Base-by-base conservation (phyloP, 164 flowering plant species). In the Macadamia integrifolia region DNA sequence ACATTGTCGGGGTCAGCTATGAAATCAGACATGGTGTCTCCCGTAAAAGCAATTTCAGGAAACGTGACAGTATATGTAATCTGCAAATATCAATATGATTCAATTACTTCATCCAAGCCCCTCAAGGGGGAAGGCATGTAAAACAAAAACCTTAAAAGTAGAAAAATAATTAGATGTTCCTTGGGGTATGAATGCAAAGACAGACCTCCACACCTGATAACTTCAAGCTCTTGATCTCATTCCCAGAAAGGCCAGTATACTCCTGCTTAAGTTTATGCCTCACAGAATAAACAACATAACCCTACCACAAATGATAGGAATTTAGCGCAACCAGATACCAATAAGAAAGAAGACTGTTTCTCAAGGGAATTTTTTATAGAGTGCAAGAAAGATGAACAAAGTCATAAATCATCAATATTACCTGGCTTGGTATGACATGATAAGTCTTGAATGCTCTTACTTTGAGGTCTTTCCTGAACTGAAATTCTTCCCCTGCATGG, bases 21-120 rank as follows among this genome's bases (percentile, higher is more conserved):
- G 66, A 92, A 94, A 75, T 94, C 99, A 1, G 96, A 79, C 84
- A 75, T 89, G 52, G 99, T 94, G 66, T 94, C 99, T 63, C 99
- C 99, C 0, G 99, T 92, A 79, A 94, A 94, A 72, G 99, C 97
- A 75, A 94, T 66, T 76, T 92, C 98, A 66, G 99, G 97, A 48
- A 79, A 66, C 58, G 92, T 84, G 18, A 81, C 55, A 9, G 93
- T 86, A 74, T 89, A 0, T 3, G 92, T 88, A 62, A 94, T 86
- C 98, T 94, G 88, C 65, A 71, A 81, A 80, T 17, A 49, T 58
- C 40, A 23, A 56, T 7, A 65, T 6, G 31, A 9, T 35, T 12
- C 62, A 6, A 48, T 6, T 64, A 64, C 42, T 58, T 42, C 55
- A 57, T 68, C 56, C 11, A 64, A 63, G 30, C 40, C 35, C 40